Conservation (phyloP, 768 basidiomycete genomes). For the Xanthoconium purpureum region DNA sequence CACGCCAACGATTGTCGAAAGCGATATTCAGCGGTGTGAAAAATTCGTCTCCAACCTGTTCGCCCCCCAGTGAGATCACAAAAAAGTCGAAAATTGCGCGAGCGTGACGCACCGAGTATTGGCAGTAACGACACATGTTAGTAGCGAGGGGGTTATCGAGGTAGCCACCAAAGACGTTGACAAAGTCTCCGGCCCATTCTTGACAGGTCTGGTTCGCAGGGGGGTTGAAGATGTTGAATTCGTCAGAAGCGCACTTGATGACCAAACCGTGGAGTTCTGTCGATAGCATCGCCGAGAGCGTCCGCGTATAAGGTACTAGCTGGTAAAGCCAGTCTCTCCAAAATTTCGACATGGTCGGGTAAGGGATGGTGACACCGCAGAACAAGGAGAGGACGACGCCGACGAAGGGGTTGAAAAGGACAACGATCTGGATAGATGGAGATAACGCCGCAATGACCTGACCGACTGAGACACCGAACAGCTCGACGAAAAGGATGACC, state of each 20-base stretch:
- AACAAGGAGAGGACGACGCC: slow-evolving; percentile 63
- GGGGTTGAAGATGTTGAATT: slow-evolving; percentile 70
- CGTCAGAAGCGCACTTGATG: slow-evolving; percentile 62
- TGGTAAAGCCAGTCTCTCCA: slow-evolving; percentile 81
- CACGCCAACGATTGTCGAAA: slow-evolving; percentile 63
- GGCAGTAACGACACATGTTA: slow-evolving; percentile 67
- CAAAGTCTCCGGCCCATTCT: slow-evolving; percentile 69
- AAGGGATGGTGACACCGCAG: slow-evolving; percentile 80
- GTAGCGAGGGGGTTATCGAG: slow-evolving; percentile 64
- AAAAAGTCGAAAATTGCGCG: neutral
- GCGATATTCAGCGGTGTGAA: slow-evolving; percentile 64
- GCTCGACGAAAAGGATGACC: slow-evolving; percentile 66
- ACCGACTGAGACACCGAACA: slow-evolving; percentile 70
- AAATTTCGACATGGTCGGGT: slow-evolving; percentile 57
- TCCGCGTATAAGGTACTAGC: slow-evolving; percentile 66
- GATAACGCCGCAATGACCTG: slow-evolving; percentile 73
- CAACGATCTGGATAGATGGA: slow-evolving; percentile 75
- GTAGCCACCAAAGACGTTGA: slow-evolving; percentile 64
- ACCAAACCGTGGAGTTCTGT: slow-evolving; percentile 72
- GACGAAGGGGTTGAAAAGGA: slow-evolving; percentile 78
- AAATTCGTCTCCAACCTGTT: slow-evolving; percentile 64
- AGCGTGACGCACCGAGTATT: slow-evolving; percentile 41
- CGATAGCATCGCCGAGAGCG: slow-evolving; percentile 68
- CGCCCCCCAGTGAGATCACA: neutral
- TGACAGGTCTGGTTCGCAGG: slow-evolving; percentile 71